Base-by-base conservation (phyloP, 208 protist genomes). In the Trichomonas tenax region DNA sequence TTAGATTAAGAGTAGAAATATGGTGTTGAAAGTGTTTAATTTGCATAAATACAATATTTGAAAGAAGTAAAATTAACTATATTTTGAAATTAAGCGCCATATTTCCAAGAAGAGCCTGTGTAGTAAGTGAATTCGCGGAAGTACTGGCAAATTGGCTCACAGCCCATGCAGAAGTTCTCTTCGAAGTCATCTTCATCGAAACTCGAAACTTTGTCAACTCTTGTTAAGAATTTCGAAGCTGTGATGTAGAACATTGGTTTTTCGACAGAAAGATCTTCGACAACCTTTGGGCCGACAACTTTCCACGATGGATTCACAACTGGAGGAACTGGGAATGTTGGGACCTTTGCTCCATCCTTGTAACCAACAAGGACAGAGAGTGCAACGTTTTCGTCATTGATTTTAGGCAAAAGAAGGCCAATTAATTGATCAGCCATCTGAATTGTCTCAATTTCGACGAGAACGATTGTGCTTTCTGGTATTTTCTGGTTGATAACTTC, bases 111-210 rank as follows among this genome's bases (percentile, higher is more conserved):
- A 38, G 86, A 93, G 9, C 86, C 86, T 41, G 86, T 93, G 44
- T 93, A 93, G 15, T 93, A 93, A 38, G 40, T 93, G 31, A 34
- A 93, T 51, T 93, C 86, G 38, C 86, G 86, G 86, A 93, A 93
- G 6, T 48, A 38, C 31, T 93, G 86, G 44, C 86, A 93, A 21
- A 93, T 93, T 93, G 86, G 86, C 3, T 48, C 14, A 36, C 41
- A 34, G 1, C 40, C 86, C 86, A 93, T 93, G 17, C 86, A 34
- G 44, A 34, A 38, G 31, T 93, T 34, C 14, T 93, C 44, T 93
- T 93, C 86, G 15, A 93, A 36, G 15, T 93, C 86, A n/a, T 51
- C 44, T 93, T 93, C 86, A 38, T 48, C 21, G 44, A 93, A 93
- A 36, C 8, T n/a, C 26, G 17, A 10, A 51, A 93, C 86, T 38